Conservation (phyloP, 2,329 filamentous ascomycete species). For the Microsporum ferrugineum region DNA sequence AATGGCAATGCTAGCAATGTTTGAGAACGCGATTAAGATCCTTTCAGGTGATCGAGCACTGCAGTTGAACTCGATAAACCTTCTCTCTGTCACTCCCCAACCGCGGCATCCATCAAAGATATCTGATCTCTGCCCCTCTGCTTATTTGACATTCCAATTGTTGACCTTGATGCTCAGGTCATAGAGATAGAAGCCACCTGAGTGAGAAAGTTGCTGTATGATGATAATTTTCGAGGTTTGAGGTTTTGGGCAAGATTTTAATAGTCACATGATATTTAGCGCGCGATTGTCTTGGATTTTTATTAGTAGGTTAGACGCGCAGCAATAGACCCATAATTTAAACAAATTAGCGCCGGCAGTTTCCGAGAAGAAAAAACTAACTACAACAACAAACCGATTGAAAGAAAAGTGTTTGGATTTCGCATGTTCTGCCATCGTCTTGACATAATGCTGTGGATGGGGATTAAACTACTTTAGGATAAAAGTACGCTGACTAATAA, state of each 20-base stretch:
- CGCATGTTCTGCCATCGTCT: background rate
- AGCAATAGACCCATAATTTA: too few relatives aligned
- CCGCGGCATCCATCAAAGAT: background rate
- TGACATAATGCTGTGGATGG: too few relatives aligned
- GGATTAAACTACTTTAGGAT: too few relatives aligned
- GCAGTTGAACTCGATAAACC: background rate
- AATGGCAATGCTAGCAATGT: background rate
- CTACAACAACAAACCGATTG: background rate
- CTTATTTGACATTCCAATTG: slow-evolving; percentile 9
- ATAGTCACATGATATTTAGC: too few relatives aligned
- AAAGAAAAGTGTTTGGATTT: background rate
- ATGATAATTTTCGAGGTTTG: background rate
- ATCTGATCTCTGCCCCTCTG: slow-evolving; percentile 6
- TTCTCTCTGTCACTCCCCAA: background rate
- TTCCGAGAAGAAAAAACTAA: too few relatives aligned
- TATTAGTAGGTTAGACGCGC: too few relatives aligned
- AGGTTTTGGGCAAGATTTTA: background rate
- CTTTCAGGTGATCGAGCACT: background rate
- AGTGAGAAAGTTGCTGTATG: background rate
- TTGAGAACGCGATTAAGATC: slow-evolving; percentile 1
- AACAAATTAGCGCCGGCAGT: background rate
- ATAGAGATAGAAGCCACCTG: background rate
- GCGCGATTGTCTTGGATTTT: too few relatives aligned
- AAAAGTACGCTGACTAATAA: too few relatives aligned
- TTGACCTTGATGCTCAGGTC: slow-evolving; percentile 7